Conservation (phyloP, 805 yeast species). For the Blastobotrys muscicola region DNA sequence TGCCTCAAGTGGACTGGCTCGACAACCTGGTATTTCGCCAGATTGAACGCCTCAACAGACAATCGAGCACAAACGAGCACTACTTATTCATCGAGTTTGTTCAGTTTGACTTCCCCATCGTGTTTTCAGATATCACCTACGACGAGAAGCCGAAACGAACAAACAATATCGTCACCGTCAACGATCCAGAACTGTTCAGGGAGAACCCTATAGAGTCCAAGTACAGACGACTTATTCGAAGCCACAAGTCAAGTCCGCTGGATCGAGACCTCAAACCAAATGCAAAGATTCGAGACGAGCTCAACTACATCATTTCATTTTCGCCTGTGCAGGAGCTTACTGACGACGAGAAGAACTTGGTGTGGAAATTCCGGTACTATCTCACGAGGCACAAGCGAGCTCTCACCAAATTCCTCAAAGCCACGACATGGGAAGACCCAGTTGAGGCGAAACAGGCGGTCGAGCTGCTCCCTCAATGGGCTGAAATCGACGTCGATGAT, state of each 20-base stretch:
- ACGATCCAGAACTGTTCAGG: slow-evolving; percentile 59
- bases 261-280: slow-evolving; percentile 87
- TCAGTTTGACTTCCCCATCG: slow-evolving; percentile 63
- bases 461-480: slow-evolving; percentile 59
- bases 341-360: slow-evolving; percentile 72
- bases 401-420: slow-evolving; percentile 72
- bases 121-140: slow-evolving; percentile 50
- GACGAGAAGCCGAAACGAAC: slow-evolving; percentile 1
- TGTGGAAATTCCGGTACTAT: slow-evolving; percentile 88
- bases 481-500: slow-evolving; percentile 72
- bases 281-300: slow-evolving; percentile 66
- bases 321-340: slow-evolving; percentile 78
- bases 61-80: slow-evolving; percentile 16
- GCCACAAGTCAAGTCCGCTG: slow-evolving; percentile 63
- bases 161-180: slow-evolving; percentile 30
- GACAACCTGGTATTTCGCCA: slow-evolving; percentile 54
- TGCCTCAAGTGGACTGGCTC: slow-evolving; percentile 57
- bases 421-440: slow-evolving; percentile 82
- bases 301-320: slow-evolving; percentile 56
- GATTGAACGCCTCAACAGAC: slow-evolving; percentile 34
- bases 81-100: slow-evolving; percentile 47
- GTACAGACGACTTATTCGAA: slow-evolving; percentile 74
- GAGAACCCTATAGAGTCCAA: slow-evolving; percentile 85
- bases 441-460: slow-evolving; percentile 71
- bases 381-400: slow-evolving; percentile 58